Evolutionary conservation across 257 asterid species (phyloP).

Genomic region (Eucommia ulmoides): DNA sequence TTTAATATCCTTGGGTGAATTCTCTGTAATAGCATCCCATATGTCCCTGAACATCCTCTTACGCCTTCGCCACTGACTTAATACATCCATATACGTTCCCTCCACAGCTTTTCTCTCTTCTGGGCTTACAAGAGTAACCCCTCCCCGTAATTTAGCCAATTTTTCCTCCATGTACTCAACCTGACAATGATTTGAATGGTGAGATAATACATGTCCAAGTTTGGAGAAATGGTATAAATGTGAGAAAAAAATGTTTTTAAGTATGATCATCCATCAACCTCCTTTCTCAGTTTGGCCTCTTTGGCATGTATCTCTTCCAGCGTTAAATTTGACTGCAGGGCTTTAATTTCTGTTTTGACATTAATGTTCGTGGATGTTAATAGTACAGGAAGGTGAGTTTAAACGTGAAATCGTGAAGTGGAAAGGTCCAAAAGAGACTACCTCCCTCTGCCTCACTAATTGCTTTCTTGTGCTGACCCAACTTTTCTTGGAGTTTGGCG

Average conservation of each 20-base stretch:
- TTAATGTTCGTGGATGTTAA: too few relatives aligned
- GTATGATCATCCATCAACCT: slow-evolving; percentile 27
- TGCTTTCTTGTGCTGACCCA: slow-evolving; percentile 45
- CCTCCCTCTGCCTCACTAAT: slow-evolving; percentile 69
- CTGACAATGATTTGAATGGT: too few relatives aligned
- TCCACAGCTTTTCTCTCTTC: slow-evolving; percentile 70
- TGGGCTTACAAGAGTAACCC: slow-evolving; percentile 73
- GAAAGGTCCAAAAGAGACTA: slow-evolving; percentile 11
- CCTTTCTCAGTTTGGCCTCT: slow-evolving; percentile 43
- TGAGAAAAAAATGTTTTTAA: background rate
- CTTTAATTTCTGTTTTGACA: slow-evolving; percentile 85
- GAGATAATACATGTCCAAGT: background rate
- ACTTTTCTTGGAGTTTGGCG: slow-evolving; percentile 53
- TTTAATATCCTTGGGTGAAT: slow-evolving; percentile 74
- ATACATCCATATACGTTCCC: slow-evolving; percentile 28
- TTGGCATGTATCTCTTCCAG: slow-evolving; percentile 54
- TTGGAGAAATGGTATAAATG: background rate
- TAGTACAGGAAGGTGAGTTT: too few relatives aligned
- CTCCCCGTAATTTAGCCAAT: slow-evolving; percentile 63
- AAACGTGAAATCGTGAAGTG: too few relatives aligned
- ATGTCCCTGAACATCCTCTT: slow-evolving; percentile 90
- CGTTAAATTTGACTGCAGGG: slow-evolving; percentile 75
- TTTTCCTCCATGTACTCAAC: slow-evolving; percentile 70
- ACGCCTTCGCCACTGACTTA: slow-evolving; percentile 76
- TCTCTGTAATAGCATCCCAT: slow-evolving; percentile 93